These are phyloP conservation scores for Wallacemonas sp. DNA, from an alignment of 208 protist genomes.

Conservation along the genomic window DNA sequence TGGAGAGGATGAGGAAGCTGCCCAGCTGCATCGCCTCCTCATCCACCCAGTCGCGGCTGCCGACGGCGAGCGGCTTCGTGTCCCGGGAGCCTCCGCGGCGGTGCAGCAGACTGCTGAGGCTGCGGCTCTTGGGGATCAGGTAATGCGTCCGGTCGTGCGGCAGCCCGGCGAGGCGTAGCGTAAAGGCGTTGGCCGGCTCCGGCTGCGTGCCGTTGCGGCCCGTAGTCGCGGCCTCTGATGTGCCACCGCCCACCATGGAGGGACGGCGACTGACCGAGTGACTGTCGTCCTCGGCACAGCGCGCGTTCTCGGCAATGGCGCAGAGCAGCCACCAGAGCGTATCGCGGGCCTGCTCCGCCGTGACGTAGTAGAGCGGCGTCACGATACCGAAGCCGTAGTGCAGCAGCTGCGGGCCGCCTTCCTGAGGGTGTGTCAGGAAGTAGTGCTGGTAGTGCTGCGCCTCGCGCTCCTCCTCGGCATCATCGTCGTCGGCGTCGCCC, in stretches of 20 bases:
- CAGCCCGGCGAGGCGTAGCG: conserved; percentile 8
- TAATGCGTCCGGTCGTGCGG: conserved; percentile 4
- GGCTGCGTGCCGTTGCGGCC: neutral
- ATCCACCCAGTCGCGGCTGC: neutral
- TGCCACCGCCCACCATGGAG: neutral
- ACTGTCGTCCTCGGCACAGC: conserved; percentile 14
- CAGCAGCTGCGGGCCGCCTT: conserved; percentile 19
- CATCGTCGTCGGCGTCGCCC: conserved; percentile 6
- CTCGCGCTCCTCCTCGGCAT: conserved; percentile 17
- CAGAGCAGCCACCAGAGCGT: conserved; percentile 65
- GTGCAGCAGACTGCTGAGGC: conserved; percentile 8
- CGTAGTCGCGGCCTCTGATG: neutral
- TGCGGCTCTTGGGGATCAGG: conserved; percentile 22
- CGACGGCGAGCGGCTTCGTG: neutral
- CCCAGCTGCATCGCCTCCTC: conserved; percentile 29
- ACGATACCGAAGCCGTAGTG: conserved; percentile 35
- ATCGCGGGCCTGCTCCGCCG: conserved; percentile 57
- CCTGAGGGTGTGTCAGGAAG: conserved; percentile 30
- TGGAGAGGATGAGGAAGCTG: conserved; percentile 32
- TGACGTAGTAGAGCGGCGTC: conserved; percentile 46
- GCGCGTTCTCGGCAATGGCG: conserved; percentile 43
- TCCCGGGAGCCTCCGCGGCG: neutral
- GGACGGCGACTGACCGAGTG: neutral
- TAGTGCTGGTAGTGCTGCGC: conserved; percentile 24
- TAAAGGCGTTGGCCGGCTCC: neutral